phyloP scores from a whole-genome alignment of 768 basidiomycete genomes.

The Dioszegia crocea region DNA sequence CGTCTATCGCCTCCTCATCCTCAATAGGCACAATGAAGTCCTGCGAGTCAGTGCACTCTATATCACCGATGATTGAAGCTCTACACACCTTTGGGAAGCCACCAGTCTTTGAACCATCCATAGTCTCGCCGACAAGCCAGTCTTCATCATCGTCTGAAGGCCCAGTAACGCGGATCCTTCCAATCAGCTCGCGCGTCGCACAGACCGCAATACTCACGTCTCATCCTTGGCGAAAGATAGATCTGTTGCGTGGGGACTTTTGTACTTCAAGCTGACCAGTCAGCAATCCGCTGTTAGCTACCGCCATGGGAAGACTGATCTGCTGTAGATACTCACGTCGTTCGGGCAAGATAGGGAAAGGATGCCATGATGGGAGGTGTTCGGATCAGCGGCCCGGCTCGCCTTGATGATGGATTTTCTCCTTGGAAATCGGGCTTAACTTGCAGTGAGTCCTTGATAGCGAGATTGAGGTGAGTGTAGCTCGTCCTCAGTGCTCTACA shows the following conservation, averaged over 20 bases:
- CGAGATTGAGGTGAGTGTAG: too few relatives aligned
- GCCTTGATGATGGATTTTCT: too few relatives aligned
- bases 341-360: slow-evolving; percentile 46
- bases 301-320: too few relatives aligned
- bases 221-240: slow-evolving; percentile 48
- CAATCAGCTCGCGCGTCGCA: neutral
- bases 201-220: slow-evolving; percentile 35
- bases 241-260: slow-evolving; percentile 48
- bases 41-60: slow-evolving; percentile 13
- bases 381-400: too few relatives aligned
- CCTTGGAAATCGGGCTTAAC: too few relatives aligned
- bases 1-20: slow-evolving; percentile 15
- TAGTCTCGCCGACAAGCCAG: slow-evolving; percentile 45
- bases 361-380: slow-evolving; percentile 26
- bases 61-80: neutral
- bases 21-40: slow-evolving; percentile 44
- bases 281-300: too few relatives aligned
- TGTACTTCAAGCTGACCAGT: slow-evolving; percentile 41
- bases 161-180: slow-evolving; percentile 46
- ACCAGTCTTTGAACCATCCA: slow-evolving; percentile 43
- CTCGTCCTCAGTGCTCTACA: too few relatives aligned
- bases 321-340: slow-evolving; percentile 33
- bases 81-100: slow-evolving; percentile 46
- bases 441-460: too few relatives aligned
- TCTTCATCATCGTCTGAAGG: slow-evolving; percentile 46